These are phyloP conservation scores for Triticum turgidum DNA, from an alignment of 176 grass and related monocot genomes.

Conservation along the genomic window DNA sequence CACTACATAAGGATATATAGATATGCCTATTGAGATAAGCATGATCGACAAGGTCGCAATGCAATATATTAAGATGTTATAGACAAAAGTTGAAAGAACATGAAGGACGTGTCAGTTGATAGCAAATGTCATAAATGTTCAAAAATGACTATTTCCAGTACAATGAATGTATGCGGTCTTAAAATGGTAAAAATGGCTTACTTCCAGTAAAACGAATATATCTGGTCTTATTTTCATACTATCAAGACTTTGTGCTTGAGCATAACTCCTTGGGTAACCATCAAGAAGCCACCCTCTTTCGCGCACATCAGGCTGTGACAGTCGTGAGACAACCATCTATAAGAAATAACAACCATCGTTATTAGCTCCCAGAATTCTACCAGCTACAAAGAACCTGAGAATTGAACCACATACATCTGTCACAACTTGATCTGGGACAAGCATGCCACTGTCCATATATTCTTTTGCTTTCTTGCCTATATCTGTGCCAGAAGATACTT, in stretches of 20 bases:
- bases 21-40: background rate
- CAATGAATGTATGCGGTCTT: constrained; percentile 63
- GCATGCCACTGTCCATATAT: constrained; percentile 87
- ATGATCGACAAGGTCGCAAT: background rate
- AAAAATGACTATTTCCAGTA: constrained; percentile 63
- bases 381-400: constrained; percentile 4
- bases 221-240: constrained; percentile 76
- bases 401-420: constrained; percentile 70
- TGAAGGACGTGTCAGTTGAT: constrained; percentile 3
- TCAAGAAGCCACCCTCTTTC: constrained; percentile 94
- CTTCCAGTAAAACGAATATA: constrained; percentile 78
- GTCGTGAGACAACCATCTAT: constrained; percentile 79
- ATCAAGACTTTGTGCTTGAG: constrained; percentile 85
- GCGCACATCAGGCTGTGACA: constrained; percentile 71
- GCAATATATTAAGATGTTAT: background rate
- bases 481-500: constrained; percentile 77
- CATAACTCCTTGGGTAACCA: constrained; percentile 83
- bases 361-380: constrained; percentile 5
- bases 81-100: background rate
- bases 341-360: constrained; percentile 5
- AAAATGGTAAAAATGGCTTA: constrained; percentile 56
- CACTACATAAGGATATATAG: background rate
- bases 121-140: constrained; percentile 10
- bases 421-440: constrained; percentile 88
- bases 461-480: constrained; percentile 91